These are phyloP conservation scores for Trichoderma koningii DNA, from an alignment of 2,329 filamentous ascomycete species.

Conservation along the genomic window DNA sequence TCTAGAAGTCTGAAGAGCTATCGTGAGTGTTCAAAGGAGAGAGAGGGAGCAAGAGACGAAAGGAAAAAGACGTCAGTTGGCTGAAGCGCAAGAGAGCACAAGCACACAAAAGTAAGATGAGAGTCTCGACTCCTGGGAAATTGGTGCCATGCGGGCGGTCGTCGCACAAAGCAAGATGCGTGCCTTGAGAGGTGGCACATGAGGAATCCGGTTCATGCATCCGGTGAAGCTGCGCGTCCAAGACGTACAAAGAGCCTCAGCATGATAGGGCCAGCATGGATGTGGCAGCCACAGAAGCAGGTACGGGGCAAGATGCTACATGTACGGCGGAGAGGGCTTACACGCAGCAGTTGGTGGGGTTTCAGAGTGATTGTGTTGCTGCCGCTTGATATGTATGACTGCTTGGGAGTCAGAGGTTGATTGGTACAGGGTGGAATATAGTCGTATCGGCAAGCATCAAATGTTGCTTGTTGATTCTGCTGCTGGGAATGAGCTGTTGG, in stretches of 20 bases:
- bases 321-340: too few relatives aligned
- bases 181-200: neutral
- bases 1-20: too few relatives aligned
- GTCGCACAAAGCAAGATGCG: constrained; percentile 10
- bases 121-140: constrained; percentile 19
- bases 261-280: neutral
- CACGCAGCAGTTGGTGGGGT: too few relatives aligned
- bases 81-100: neutral
- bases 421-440: too few relatives aligned
- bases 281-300: too few relatives aligned
- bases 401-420: too few relatives aligned
- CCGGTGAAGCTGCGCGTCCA: constrained; percentile 24
- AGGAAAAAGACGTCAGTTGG: neutral
- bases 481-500: neutral
- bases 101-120: neutral
- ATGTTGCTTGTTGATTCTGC: too few relatives aligned
- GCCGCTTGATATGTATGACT: too few relatives aligned
- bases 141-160: constrained; percentile 15
- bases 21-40: neutral
- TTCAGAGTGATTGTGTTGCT: too few relatives aligned
- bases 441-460: too few relatives aligned
- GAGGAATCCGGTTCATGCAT: constrained; percentile 20
- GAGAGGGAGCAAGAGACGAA: neutral
- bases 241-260: constrained; percentile 5
- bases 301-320: too few relatives aligned